Evolutionary conservation across 495 filamentous ascomycete species (phyloP), one percentile per base, ranked within the genome.

Genomic region (Lichina pygmaea): DNA sequence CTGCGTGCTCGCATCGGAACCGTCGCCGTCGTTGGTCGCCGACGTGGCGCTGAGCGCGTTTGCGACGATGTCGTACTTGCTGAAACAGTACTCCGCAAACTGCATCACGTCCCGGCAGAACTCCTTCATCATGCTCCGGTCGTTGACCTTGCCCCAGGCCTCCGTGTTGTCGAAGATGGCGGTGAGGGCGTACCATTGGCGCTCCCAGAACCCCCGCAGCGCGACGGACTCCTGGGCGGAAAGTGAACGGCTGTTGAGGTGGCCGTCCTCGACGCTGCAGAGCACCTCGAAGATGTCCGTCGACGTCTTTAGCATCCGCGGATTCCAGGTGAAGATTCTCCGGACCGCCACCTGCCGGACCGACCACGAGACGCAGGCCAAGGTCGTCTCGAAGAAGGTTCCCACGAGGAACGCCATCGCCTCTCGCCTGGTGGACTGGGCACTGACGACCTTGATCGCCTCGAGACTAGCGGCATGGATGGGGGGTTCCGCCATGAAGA

Each of bases 21-120:
- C 16, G 10, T 47, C 33, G 17, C 31, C 11, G 15, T 30, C 45
- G 61, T 2, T 58, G 58, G 13, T 61, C 56, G 6, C 55, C 58
- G 15, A 59, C 33, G 56, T 55, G 8, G 57, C 49, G 42, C 59
- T 60, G 13, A 86, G 59, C 39, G 78, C 78, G 45, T 72, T 74
- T 0, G 78, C 68, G 53, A 93, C 69, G 37, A 92, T 68, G 44
- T 68, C 73, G 61, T 84, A 86, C 50, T 91, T 74, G 44, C 78
- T 73, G 52, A 95, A 81, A 4, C 93, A 65, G 16, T 70, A 68
- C 53, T 93, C 79, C 3, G 85, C 85, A 52, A 93, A 80, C 50
- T 94, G 79, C 66, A 95, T 95, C 31, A 78, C 77, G 52, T 94
- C 82, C 50, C 89, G 73, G 53, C 81, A 89, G 51, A 95, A 94